A percentile compares a stretch with the other conserved stretches of the same genome.
Conservation (phyloP, 306 rosid genomes). For the Arachis hypogaea region DNA sequence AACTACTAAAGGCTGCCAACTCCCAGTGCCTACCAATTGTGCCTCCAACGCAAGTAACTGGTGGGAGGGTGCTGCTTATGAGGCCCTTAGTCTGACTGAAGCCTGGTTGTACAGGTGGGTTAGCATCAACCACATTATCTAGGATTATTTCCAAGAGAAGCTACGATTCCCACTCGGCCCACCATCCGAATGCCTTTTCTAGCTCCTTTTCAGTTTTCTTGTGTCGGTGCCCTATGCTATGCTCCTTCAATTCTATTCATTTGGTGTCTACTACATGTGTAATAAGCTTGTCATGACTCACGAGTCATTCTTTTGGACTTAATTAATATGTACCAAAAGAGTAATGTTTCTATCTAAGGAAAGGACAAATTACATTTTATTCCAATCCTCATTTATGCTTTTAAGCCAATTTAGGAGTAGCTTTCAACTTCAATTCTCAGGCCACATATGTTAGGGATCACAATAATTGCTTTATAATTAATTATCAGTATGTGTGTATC, state of each 20-base stretch:
- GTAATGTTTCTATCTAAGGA: neutral
- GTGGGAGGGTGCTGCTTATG: constrained; percentile 83
- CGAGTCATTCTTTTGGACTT: neutral
- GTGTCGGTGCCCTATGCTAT: neutral
- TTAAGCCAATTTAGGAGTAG: too few species aligned
- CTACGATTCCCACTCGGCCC: constrained; percentile 56
- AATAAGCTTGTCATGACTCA: too few species aligned
- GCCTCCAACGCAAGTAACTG: constrained; percentile 67
- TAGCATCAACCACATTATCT: constrained; percentile 83
- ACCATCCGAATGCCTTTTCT: constrained; percentile 76
- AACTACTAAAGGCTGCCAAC: constrained; percentile 56
- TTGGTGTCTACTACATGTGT: neutral
- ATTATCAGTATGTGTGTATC: neutral
- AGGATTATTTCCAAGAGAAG: constrained; percentile 81
- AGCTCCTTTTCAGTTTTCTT: constrained; percentile 18
- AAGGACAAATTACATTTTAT: neutral
- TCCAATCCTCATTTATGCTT: too few species aligned
- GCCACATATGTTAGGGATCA: too few species aligned
- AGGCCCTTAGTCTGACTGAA: constrained; percentile 58
- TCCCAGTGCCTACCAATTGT: constrained; percentile 72
- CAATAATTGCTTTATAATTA: too few species aligned
- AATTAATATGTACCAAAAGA: neutral
- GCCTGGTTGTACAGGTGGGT: constrained; percentile 77
- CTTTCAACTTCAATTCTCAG: too few species aligned
- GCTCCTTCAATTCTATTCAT: too few species aligned